Evolutionary conservation across 345 rosid species (phyloP).

Genomic region (Linum tenue): DNA sequence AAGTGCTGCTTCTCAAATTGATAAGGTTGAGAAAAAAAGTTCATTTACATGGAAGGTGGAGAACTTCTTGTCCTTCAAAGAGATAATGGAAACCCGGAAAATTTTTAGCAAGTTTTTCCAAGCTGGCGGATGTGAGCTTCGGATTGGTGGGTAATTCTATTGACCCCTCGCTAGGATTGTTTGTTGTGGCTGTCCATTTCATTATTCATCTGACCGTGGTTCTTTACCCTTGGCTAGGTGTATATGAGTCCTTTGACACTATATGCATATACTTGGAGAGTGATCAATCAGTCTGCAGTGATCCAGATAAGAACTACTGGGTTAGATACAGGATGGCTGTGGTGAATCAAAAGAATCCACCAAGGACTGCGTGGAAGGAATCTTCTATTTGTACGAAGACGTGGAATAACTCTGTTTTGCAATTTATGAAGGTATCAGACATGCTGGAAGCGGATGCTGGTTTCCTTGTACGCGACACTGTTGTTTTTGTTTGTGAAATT

Average conservation of each 20-base stretch:
- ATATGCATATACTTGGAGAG: conserved; percentile 98
- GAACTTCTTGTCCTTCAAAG: conserved; percentile 91
- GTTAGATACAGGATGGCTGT: conserved; percentile 97
- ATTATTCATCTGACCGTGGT: conserved; percentile 21
- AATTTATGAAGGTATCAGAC: conserved; percentile 98
- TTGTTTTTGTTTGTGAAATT: conserved; percentile 98
- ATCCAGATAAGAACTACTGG: conserved; percentile 98
- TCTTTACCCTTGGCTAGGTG: conserved; percentile 59
- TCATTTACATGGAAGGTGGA: conserved; percentile 99
- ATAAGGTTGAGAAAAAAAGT: conserved; percentile 56
- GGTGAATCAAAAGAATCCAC: conserved; percentile 84
- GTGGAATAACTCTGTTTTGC: conserved; percentile 98
- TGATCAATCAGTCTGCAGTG: conserved; percentile 83
- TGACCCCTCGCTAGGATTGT: conserved; percentile 14
- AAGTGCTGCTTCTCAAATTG: conserved; percentile 37
- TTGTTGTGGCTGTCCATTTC: conserved; percentile 14
- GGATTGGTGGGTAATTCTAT: conserved; percentile 61
- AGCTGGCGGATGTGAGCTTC: conserved; percentile 99
- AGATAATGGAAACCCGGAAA: conserved; percentile 97
- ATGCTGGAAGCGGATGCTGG: conserved; percentile 99
- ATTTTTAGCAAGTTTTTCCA: conserved; percentile 98
- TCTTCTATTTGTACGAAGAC: conserved; percentile 99
- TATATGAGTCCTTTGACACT: conserved; percentile 97
- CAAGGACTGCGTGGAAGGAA: conserved; percentile 98
- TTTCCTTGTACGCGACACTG: conserved; percentile 94